Percentiles rank a stretch among this genome's conserved stretches.
phyloP scores from a whole-genome alignment of 805 yeast species.

The Metschnikowia lochheadii region DNA sequence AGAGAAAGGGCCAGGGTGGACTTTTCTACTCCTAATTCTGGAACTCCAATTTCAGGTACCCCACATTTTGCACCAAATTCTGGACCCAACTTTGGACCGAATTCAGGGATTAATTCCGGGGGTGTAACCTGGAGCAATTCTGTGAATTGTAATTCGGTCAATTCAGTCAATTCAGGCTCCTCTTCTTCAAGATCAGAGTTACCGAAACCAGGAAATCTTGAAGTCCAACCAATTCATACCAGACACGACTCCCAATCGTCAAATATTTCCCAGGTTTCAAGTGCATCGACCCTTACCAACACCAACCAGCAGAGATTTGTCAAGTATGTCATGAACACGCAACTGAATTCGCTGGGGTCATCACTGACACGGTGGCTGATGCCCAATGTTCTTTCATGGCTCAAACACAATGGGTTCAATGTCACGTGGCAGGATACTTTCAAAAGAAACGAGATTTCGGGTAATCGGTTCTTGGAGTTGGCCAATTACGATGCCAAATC shows the following conservation, averaged over 20 bases:
- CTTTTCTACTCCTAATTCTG: too few species aligned
- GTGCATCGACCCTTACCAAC: constrained; percentile 29
- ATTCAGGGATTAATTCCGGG: too few species aligned
- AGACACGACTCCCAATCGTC: constrained; percentile 37
- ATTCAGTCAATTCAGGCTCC: too few species aligned
- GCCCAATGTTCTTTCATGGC: constrained; percentile 65
- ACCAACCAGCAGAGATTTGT: constrained; percentile 37
- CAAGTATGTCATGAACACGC: constrained; percentile 40
- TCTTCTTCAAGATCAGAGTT: too few species aligned
- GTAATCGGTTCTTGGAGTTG: constrained; percentile 61
- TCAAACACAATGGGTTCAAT: constrained; percentile 64
- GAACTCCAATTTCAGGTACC: too few species aligned
- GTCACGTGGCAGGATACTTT: constrained; percentile 71
- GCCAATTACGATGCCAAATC: constrained; percentile 56
- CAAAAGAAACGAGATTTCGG: constrained; percentile 51
- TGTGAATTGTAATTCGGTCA: too few species aligned
- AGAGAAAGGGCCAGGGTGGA: too few species aligned
- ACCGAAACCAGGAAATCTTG: background rate
- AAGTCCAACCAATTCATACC: constrained; percentile 15
- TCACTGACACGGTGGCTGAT: constrained; percentile 58
- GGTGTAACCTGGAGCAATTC: too few species aligned
- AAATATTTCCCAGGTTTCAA: constrained; percentile 28
- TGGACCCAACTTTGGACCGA: too few species aligned
- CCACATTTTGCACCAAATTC: too few species aligned
- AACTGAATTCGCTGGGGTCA: constrained; percentile 14